Conservation (phyloP, 352 stramenopile genomes). For the Blastocystis hominis region DNA sequence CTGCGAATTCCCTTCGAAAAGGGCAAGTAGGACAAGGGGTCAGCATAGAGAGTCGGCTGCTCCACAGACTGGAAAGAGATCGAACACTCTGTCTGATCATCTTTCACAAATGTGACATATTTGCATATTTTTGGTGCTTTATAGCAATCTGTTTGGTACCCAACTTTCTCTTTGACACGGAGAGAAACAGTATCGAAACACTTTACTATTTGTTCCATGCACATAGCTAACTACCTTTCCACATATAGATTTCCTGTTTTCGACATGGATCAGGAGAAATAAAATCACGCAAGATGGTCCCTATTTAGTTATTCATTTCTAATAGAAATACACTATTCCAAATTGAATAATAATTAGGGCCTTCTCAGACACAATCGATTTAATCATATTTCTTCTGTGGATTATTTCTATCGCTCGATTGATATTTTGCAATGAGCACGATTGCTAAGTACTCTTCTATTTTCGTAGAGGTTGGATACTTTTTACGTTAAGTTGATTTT, state of each 20-base stretch:
- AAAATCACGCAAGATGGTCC: too few species aligned
- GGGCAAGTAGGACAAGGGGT: neutral
- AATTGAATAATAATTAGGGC: neutral
- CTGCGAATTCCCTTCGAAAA: neutral
- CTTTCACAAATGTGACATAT: neutral
- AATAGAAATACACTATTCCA: neutral
- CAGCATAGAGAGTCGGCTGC: neutral
- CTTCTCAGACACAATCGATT: neutral
- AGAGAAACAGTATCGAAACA: too few species aligned
- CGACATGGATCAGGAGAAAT: neutral
- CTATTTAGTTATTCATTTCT: too few species aligned
- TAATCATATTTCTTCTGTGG: neutral
- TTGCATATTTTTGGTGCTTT: neutral
- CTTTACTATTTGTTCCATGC: too few species aligned
- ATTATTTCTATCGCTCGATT: neutral
- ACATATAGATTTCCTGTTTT: neutral
- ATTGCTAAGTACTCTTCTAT: conserved; percentile 36
- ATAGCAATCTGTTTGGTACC: too few species aligned
- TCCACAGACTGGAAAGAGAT: neutral
- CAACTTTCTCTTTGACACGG: too few species aligned
- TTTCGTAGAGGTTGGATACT: conserved; percentile 28
- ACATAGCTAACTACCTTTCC: neutral
- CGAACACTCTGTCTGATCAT: neutral
- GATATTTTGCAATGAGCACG: conserved; percentile 21
- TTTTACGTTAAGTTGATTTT: too few species aligned